Percentiles rank a stretch among this genome's conserved stretches.
phyloP scores from a whole-genome alignment of 148 eudicot genomes.

The Mesembryanthemum crystallinum region DNA sequence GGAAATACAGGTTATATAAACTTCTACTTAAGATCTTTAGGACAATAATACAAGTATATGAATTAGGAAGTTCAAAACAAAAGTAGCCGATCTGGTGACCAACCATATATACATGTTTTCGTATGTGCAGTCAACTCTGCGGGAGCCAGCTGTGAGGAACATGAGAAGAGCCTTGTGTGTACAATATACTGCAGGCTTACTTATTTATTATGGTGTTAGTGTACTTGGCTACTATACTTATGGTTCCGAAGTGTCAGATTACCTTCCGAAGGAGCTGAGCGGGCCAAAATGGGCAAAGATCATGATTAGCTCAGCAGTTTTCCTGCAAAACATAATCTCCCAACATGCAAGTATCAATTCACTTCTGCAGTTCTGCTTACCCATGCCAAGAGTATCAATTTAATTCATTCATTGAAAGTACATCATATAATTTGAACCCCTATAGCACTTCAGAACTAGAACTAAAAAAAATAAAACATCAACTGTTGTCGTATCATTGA shows the following conservation, averaged over 20 bases:
- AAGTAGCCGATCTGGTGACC: no score
- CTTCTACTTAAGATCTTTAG: not conserved
- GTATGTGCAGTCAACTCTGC: constrained; percentile 53
- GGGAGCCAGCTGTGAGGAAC: constrained; percentile 49
- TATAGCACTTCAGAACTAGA: no score
- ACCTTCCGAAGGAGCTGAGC: constrained; percentile 46
- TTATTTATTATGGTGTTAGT: constrained; percentile 52
- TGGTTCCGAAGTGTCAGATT: constrained; percentile 53
- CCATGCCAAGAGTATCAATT: constrained; percentile 2
- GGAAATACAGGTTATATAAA: constrained; percentile 59
- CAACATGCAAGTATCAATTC: constrained; percentile 48
- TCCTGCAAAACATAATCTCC: constrained; percentile 49
- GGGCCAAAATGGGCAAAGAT: constrained; percentile 64
- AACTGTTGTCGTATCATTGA: not conserved
- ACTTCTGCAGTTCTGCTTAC: not conserved
- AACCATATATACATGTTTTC: not conserved
- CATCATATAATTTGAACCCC: no score
- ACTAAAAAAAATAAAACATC: no score
- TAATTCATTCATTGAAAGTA: no score
- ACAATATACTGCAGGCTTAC: constrained; percentile 48
- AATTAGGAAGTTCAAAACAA: no score
- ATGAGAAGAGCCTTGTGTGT: constrained; percentile 51
- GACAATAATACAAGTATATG: not conserved
- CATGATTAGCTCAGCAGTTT: constrained; percentile 47
- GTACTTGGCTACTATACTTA: constrained; percentile 61